phyloP scores from a whole-genome alignment of 257 asterid species.

The Nicotiana obtusifolia region DNA sequence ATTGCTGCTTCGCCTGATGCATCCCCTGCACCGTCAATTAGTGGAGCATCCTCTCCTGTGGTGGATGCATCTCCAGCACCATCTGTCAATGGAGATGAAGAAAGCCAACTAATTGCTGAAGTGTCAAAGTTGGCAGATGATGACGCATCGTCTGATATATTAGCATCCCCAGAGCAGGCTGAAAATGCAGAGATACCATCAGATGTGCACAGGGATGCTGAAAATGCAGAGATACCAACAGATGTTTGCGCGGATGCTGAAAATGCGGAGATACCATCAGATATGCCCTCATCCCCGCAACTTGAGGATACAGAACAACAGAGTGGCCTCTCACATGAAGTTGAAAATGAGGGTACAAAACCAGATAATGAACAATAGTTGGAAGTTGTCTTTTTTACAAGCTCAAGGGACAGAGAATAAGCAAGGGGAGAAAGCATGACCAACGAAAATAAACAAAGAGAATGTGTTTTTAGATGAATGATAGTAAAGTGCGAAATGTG shows the following conservation, averaged over 20 bases:
- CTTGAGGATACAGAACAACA: conserved; percentile 22
- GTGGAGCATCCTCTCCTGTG: conserved; percentile 28
- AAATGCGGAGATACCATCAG: too few species aligned
- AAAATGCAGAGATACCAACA: too few species aligned
- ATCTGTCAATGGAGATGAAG: conserved; percentile 51
- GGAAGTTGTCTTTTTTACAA: neutral
- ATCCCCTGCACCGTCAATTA: conserved; percentile 31
- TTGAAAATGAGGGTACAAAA: conserved; percentile 24
- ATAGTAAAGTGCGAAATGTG: neutral
- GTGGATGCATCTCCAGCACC: conserved; percentile 41
- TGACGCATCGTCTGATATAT: conserved; percentile 22
- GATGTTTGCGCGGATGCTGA: too few species aligned
- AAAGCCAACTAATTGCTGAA: conserved; percentile 34
- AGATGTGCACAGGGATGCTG: neutral
- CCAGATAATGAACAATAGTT: conserved; percentile 23
- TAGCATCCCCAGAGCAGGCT: neutral
- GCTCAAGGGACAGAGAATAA: neutral
- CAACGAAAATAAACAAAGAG: neutral
- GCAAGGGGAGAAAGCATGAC: neutral
- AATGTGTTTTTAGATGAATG: neutral
- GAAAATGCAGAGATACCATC: neutral
- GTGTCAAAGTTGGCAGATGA: conserved; percentile 42
- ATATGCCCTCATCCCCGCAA: neutral
- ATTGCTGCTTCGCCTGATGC: conserved; percentile 29
- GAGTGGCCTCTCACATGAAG: conserved; percentile 2